Evolutionary conservation across 2,329 filamentous ascomycete species (phyloP), one percentile per base, ranked within the genome.

Genomic region (Penicillium sp.): DNA sequence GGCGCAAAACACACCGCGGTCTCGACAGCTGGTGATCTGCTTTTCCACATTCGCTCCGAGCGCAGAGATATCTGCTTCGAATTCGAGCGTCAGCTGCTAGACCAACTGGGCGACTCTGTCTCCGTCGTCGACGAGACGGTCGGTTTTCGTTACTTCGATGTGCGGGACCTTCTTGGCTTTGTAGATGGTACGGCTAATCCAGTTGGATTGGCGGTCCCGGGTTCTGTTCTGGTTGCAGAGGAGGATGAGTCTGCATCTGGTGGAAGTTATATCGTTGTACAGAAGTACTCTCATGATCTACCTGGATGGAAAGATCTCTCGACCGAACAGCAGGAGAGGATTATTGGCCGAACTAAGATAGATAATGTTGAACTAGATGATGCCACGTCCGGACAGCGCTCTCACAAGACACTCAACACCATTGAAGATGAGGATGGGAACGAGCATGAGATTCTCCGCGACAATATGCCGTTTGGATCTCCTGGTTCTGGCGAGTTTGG

Each of bases 141-240:
- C 1, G 82, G 82, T 0, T 85, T 85, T 66, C 78, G 82, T 3
- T 85, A 85, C 65, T 84, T 84, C 55, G 82, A 85, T 57, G 75
- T 79, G 0, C 79, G 82, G 1, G 82, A 85, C 56, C 75, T 85
- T 0, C 75, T 85, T 0, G 82, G 82, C 1, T 85, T 85, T 50
- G 80, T 85, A 3, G 82, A 85, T 54, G 82, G 82, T 16, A 85
- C 82, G 0, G 82, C 82, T 3, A 85, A 85, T 58, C 82, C 82
- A 0, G 73, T 79, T 0, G 81, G 81, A 0, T 62, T 71, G 0
- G 75, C 70, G 1, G 73, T 82, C 0, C 62, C 69, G 0, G 69
- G 70, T 1, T 68, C 80, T 0, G 73, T 80, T 2, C 65, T 84
- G 1, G 66, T 83, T 10, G 70, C 58, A 18, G 71, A 39, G 68